phyloP scores from a whole-genome alignment of 2,329 filamentous ascomycete genomes.

The Raffaelea ambrosiae region DNA sequence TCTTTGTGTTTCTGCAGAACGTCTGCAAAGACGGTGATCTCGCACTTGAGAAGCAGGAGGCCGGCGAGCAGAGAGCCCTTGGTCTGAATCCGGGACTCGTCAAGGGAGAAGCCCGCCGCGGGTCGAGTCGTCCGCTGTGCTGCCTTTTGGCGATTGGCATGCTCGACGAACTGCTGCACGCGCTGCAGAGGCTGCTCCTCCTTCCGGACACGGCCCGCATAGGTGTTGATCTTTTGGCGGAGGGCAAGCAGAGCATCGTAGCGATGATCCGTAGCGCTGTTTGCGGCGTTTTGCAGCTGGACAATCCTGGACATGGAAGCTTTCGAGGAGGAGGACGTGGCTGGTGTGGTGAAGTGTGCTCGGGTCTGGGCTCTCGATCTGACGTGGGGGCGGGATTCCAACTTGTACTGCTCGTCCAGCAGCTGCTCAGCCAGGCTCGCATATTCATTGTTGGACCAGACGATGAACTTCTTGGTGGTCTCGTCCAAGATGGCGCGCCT shows the following conservation, averaged over 20 bases:
- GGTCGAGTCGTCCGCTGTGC: constrained; percentile 5
- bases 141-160: constrained; percentile 24
- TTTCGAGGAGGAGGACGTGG: not conserved
- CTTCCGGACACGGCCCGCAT: too few species aligned
- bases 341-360: constrained; percentile 1
- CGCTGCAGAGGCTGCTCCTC: too few species aligned
- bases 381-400: too few species aligned
- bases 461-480: constrained; percentile 54
- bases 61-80: constrained; percentile 30
- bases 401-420: constrained; percentile 12
- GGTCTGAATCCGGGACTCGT: constrained; percentile 26
- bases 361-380: too few species aligned
- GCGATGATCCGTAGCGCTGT: constrained; percentile 25
- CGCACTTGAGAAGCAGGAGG: constrained; percentile 37
- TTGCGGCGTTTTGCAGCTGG: constrained; percentile 9
- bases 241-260: too few species aligned
- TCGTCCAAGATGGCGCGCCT: constrained; percentile 53
- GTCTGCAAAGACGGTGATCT: constrained; percentile 34
- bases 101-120: constrained; percentile 22
- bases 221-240: too few species aligned
- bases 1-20: constrained; percentile 8
- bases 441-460: constrained; percentile 28
- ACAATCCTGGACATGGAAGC: constrained; percentile 8
- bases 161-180: constrained; percentile 28
- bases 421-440: constrained; percentile 20